A percentile compares a stretch with the other conserved stretches of the same genome.
Conservation (phyloP, 2,329 filamentous ascomycete species). For the Neobulgaria alba region DNA sequence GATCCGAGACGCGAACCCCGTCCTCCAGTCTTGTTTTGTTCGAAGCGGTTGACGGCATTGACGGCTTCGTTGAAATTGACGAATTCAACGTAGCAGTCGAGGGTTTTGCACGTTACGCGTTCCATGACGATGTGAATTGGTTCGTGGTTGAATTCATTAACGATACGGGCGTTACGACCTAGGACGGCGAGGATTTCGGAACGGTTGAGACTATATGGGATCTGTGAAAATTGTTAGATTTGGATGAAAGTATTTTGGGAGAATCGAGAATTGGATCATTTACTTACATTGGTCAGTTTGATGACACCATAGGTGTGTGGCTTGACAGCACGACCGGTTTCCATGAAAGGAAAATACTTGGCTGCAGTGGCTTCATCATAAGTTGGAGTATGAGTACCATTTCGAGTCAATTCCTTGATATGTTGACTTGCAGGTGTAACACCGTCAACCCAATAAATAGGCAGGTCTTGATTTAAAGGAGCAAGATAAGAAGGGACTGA, state of each 20-base stretch:
- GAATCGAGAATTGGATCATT: background rate
- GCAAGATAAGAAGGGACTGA: background rate
- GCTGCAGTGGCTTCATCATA: constrained; percentile 23
- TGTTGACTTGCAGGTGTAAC: constrained; percentile 4
- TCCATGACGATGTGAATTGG: constrained; percentile 58
- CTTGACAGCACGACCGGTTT: constrained; percentile 25
- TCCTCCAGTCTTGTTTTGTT: constrained; percentile 29
- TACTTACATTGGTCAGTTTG: constrained; percentile 31
- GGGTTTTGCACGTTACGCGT: constrained; percentile 51
- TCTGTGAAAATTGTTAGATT: constrained; percentile 32
- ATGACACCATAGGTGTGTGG: constrained; percentile 28
- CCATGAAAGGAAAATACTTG: constrained; percentile 29
- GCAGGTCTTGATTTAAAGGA: constrained; percentile 6
- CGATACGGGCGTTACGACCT: constrained; percentile 46
- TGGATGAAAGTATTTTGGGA: background rate
- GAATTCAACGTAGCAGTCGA: constrained; percentile 54
- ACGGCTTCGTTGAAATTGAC: constrained; percentile 43
- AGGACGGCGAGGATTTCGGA: constrained; percentile 50
- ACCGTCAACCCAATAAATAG: constrained; percentile 1
- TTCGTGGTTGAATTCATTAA: constrained; percentile 43
- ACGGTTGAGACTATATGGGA: constrained; percentile 45
- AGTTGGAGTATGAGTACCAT: constrained; percentile 17
- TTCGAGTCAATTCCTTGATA: constrained; percentile 15
- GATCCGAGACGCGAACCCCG: constrained; percentile 45
- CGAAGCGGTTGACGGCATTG: constrained; percentile 41